A percentile compares a stretch with the other conserved stretches of the same genome.
These are phyloP conservation scores for Leishmania braziliensis DNA, from an alignment of 208 protist species.

Conservation along the genomic window DNA sequence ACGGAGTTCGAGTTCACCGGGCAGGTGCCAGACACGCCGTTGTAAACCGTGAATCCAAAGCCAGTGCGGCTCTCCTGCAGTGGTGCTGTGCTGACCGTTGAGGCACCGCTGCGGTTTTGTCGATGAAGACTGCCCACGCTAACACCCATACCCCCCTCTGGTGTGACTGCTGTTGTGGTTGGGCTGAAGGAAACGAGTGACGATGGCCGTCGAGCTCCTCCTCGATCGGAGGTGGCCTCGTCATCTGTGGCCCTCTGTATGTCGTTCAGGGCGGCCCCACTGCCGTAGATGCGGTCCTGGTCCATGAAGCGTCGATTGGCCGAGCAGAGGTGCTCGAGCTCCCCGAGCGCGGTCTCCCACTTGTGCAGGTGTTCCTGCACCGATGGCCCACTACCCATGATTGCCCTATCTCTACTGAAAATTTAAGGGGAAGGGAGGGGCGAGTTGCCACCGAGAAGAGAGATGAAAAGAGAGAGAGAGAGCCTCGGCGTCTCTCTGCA, in stretches of 20 bases:
- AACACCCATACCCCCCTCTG: constrained; percentile 29
- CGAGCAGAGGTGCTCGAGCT: constrained; percentile 64
- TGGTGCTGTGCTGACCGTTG: background rate
- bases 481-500: background rate
- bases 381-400: constrained; percentile 63
- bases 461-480: background rate
- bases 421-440: background rate
- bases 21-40: constrained; percentile 4
- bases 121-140: constrained; percentile 30
- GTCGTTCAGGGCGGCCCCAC: constrained; percentile 16
- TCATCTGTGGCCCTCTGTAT: constrained; percentile 17
- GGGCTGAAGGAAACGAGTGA: constrained; percentile 78
- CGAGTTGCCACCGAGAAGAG: background rate
- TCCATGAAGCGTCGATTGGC: constrained; percentile 55
- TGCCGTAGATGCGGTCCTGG: constrained; percentile 66
- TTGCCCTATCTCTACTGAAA: background rate
- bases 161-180: constrained; percentile 10
- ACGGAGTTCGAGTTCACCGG: constrained; percentile 16
- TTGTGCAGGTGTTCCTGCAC: constrained; percentile 72
- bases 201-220: constrained; percentile 41
- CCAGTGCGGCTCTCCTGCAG: constrained; percentile 24
- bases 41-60: constrained; percentile 33
- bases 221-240: constrained; percentile 36
- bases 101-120: constrained; percentile 18
- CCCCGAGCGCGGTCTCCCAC: constrained; percentile 69